Base-by-base conservation (phyloP, 345 rosid genomes). In the Carallia pectinifolia region DNA sequence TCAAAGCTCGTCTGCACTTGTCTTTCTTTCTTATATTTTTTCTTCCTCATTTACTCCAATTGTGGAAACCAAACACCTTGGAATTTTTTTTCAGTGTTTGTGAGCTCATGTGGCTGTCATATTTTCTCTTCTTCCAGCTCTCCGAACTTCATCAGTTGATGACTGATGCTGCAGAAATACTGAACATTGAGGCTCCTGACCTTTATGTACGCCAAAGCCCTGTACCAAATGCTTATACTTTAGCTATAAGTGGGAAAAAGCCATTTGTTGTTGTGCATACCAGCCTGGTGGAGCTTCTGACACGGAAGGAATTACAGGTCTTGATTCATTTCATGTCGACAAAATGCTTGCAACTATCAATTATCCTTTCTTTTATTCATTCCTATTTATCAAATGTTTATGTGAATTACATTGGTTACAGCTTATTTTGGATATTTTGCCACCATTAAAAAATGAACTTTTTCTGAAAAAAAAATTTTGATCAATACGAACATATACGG, bases 121-220 rank as follows among this genome's bases (percentile, higher is more conserved):
- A 15, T 53, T 4, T 63, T 70, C 40, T 10, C 16, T 44, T 72
- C 71, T 65, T 33, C 54, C 88, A 95, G 99, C 90, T 94, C 72
- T 72, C 90, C 53, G 99, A 90, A 81, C 95, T 94, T 75, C 93
- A 91, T 68, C 82, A 75, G 58, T 81, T 94, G 75, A 86, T 94
- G 93, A 78, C 80, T 6, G 96, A 91, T 82, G 97, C 97, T 59
- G 88, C 97, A 4, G 82, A 71, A 36, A 86, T 94, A 71, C 66
- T 94, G 81, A 89, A 90, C 80, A 82, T 85, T 59, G 96, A 90
- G 70, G 77, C 97, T 73, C 97, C 98, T 39, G 96, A 90, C 81
- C 90, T 94, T 9, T 94, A 94, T 73, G 88, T 94, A 2, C 91
- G 97, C 33, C 99, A 94, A 80, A 94, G 93, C 70, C 96, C 97